Conservation (phyloP, 2,329 filamentous ascomycete genomes). For the Pleomassaria siparia region DNA sequence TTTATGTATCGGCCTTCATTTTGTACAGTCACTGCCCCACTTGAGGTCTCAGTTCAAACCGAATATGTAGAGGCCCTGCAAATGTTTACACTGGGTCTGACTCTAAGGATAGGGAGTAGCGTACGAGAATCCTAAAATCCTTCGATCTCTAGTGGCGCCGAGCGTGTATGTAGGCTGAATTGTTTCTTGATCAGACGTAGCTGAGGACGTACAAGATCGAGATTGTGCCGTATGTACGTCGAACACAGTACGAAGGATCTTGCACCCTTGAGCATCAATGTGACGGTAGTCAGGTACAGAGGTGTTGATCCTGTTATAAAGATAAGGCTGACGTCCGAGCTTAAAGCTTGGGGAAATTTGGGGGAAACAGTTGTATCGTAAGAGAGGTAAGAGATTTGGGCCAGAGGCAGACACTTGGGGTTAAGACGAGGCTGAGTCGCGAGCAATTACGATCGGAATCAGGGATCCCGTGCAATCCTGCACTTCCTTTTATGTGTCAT, state of each 20-base stretch:
- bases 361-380: background rate
- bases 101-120: background rate
- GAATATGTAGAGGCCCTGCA: slow-evolving; percentile 2
- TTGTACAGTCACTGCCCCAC: slow-evolving; percentile 7
- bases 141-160: background rate
- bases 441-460: background rate
- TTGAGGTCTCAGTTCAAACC: slow-evolving; percentile 2
- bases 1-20: slow-evolving; percentile 9
- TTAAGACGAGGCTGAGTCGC: background rate
- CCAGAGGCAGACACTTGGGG: background rate
- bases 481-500: background rate
- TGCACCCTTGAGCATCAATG: background rate
- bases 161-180: background rate
- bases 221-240: slow-evolving; percentile 5
- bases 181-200: background rate
- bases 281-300: slow-evolving; percentile 1
- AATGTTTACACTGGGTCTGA: background rate
- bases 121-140: background rate
- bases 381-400: background rate
- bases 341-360: background rate
- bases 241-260: slow-evolving; percentile 1
- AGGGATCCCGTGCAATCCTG: background rate
- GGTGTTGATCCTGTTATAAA: background rate
- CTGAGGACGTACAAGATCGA: background rate
- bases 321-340: slow-evolving; percentile 1